Base-by-base conservation (phyloP, 2,329 filamentous ascomycete species). In the Phyllosticta ampelicida region DNA sequence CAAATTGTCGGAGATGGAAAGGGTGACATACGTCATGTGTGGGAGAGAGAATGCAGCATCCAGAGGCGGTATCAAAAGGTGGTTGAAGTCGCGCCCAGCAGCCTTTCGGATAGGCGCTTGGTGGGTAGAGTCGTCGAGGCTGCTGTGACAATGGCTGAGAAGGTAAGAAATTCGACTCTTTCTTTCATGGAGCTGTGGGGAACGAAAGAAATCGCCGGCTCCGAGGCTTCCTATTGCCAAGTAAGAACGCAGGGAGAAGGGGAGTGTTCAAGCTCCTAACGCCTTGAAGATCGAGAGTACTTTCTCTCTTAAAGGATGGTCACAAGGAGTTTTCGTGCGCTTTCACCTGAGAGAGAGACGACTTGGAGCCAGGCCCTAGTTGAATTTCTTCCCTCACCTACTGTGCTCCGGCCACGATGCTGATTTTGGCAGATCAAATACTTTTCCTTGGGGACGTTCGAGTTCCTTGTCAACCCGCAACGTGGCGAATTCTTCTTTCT, bases 41-140 rank as follows among this genome's bases (percentile, higher is more conserved):
- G 80, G 78, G 81, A 84, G 64, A 70, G 81, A 61, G 81, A 84
- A 62, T 84, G 81, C 65, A 82, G 79, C 63, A 77, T 84, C 23
- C 82, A 85, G 63, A 68, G 81, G 49, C 71, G 80, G 18, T 83
- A 82, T 64, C 82, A 85, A 65, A 85, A 85, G 63, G 73, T 85
- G 6, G 74, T 85, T 10, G 83, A 86, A 63, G 63, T 79, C 23
- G 80, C 83, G 1, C 82, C 81, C 0, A 78, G 78, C n/a, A 70
- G 77, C 1, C 70, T 80, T 1, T 28, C 59, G 3, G 71, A 82
- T 63, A 70, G 82, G 1, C 61, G 58, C 0, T 61, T 82, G 28
- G 70, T 84, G 36, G 71, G 69, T 3, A 69, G 67, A 13, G 75
- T 84, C 1, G 80, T 84, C 36, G 71, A 78, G 21, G 75, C 80